phyloP scores from a whole-genome alignment of 2,329 filamentous ascomycete genomes.

The Phoma sp. region DNA sequence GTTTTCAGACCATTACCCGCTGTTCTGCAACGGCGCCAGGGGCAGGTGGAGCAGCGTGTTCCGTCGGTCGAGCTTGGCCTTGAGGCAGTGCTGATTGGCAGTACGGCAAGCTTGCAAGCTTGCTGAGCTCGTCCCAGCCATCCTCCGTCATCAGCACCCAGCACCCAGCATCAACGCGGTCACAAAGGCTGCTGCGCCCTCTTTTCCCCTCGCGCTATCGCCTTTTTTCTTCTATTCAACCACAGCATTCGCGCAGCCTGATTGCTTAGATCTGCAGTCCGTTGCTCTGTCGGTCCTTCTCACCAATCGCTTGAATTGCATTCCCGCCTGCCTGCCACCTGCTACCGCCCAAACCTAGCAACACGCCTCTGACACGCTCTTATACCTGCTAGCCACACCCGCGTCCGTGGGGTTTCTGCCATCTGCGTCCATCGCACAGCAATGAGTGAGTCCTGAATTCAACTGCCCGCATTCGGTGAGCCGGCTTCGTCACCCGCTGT shows the following conservation, averaged over 20 bases:
- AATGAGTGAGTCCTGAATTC: slow-evolving; percentile 17
- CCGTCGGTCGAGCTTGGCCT: slow-evolving; percentile 12
- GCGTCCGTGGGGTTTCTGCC: neutral
- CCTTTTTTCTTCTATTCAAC: neutral
- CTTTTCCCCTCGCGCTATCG: slow-evolving; percentile 16
- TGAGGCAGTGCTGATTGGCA: slow-evolving; percentile 16
- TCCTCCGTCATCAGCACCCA: slow-evolving; percentile 15
- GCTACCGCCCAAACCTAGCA: slow-evolving; percentile 8
- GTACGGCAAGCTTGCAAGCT: slow-evolving; percentile 4
- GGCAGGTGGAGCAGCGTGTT: slow-evolving; percentile 15
- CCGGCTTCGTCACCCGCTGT: slow-evolving; percentile 8
- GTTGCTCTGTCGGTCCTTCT: neutral
- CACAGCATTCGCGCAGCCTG: slow-evolving; percentile 1
- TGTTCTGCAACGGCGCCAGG: slow-evolving; percentile 22
- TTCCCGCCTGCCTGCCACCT: neutral
- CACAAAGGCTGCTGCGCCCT: slow-evolving; percentile 12
- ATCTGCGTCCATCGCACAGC: slow-evolving; percentile 12
- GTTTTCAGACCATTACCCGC: slow-evolving; percentile 5
- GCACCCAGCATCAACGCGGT: neutral
- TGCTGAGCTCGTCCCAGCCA: slow-evolving; percentile 10
- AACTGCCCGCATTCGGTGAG: slow-evolving; percentile 11
- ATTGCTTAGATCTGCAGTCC: slow-evolving; percentile 12
- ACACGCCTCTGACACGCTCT: slow-evolving; percentile 15
- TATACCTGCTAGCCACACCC: slow-evolving; percentile 10
- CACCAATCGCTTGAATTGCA: slow-evolving; percentile 9